Conservation (phyloP, 73 alveolate genomes). For the Paramecium caudatum region DNA sequence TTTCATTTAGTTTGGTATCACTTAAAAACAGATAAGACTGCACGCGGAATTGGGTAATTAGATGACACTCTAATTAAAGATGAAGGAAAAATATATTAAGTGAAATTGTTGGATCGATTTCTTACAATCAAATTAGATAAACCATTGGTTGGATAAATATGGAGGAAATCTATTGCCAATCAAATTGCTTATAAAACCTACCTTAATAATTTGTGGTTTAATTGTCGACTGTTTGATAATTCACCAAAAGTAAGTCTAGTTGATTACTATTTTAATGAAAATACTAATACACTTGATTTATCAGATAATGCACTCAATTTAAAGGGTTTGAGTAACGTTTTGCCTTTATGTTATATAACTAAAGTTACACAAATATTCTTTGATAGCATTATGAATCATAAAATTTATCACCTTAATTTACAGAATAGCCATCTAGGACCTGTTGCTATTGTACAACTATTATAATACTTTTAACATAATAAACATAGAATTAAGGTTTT, state of each 20-base stretch:
- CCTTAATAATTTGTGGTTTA: constrained; percentile 44
- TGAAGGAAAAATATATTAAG: constrained; percentile 12
- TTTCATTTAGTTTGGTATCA: constrained; percentile 65
- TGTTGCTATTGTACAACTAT: not conserved
- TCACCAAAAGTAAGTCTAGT: not conserved
- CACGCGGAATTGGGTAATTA: constrained; percentile 53
- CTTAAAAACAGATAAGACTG: constrained; percentile 4
- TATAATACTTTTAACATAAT: constrained; percentile 13
- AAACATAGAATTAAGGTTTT: not conserved
- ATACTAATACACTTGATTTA: not conserved
- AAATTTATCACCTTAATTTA: not conserved
- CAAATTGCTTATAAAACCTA: constrained; percentile 42
- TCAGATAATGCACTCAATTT: not conserved
- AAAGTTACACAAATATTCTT: constrained; percentile 18
- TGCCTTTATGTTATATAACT: constrained; percentile 14
- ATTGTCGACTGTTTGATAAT: constrained; percentile 13
- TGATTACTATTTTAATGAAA: constrained; percentile 50
- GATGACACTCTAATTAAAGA: constrained; percentile 42
- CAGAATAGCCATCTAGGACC: constrained; percentile 26
- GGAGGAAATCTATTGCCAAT: constrained; percentile 52
- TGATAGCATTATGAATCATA: constrained; percentile 31
- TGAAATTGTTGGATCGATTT: constrained; percentile 51
- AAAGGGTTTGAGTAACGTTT: not conserved
- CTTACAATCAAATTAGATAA: constrained; percentile 37
- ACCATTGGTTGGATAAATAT: constrained; percentile 24